Evolutionary conservation across 2,329 filamentous ascomycete species (phyloP), one percentile per base, ranked within the genome.

Genomic region (Aspergillus udagawae): DNA sequence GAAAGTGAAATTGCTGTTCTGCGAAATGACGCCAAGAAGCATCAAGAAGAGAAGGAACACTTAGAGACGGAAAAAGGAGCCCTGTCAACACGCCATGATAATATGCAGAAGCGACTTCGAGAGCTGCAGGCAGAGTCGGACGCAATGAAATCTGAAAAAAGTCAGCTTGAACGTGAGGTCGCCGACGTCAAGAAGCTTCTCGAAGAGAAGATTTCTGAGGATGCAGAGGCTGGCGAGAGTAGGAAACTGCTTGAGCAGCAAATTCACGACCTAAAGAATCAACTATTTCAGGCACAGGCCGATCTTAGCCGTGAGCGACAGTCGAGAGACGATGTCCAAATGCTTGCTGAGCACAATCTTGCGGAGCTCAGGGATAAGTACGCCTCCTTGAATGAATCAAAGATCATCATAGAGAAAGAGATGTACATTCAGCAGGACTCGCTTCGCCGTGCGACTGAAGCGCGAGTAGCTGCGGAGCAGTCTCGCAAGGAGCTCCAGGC

Each of bases 401-500:
- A 99, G 75, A 96, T 97, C 67, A 96, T 87, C 49, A 96, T 99
- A 61, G 93, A 99, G 74, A 97, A 97, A 73, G 93, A 97, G 74
- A 87, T 99, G 72, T 97, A 97, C 71, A 88, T 90, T 4, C 93
- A 97, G 70, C 92, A 97, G 73, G 93, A 99, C 70, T 89, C 90
- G 10, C 83, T 97, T 49, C 86, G 94, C 41, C 86, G 93, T 54
- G 90, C 92, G 10, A 91, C 89, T 63, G 92, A 96, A 72, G 88
- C 90, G 49, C 86, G 91, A 32, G 82, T 86, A 4, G 84, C 86
- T 4, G 91, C 91, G 0, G 93, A 99, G 70, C 86, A 88, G 63
- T 91, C 96, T 68, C 89, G 92, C 2, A 94, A 96, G 68, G 91
- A 96, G 54, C 89, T 94, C 47, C 91, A 96, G 57, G 82, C 85